Conservation (phyloP, 2,329 filamentous ascomycete genomes). For the Epichloe baconii region DNA sequence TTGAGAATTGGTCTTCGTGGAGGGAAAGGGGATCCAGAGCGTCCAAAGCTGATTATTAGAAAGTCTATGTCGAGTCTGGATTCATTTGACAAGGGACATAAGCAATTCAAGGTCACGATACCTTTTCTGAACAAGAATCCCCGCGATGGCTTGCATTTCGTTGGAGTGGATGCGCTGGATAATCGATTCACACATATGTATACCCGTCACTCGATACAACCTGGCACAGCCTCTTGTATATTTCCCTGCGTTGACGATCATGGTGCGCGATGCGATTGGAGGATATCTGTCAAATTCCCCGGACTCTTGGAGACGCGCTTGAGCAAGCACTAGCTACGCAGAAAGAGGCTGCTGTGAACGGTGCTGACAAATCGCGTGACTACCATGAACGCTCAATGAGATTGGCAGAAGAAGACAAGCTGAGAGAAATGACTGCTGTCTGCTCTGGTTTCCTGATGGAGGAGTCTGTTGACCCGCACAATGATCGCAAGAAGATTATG, state of each 20-base stretch:
- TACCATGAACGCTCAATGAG: slow-evolving; percentile 27
- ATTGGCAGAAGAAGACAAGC: slow-evolving; percentile 65
- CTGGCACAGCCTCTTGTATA: slow-evolving; percentile 69
- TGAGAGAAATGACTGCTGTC: slow-evolving; percentile 77
- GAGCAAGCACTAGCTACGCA: slow-evolving; percentile 33
- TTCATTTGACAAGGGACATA: slow-evolving; percentile 24
- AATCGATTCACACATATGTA: slow-evolving; percentile 82
- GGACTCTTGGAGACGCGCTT: slow-evolving; percentile 70
- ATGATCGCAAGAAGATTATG: slow-evolving; percentile 75
- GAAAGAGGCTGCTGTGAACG: slow-evolving; percentile 17
- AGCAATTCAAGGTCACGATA: slow-evolving; percentile 43
- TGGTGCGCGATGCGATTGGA: slow-evolving; percentile 71
- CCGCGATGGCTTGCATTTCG: slow-evolving; percentile 82
- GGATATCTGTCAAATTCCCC: slow-evolving; percentile 72
- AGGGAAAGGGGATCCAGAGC: slow-evolving; percentile 25
- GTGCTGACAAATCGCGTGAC: slow-evolving; percentile 25
- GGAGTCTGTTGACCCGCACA: slow-evolving; percentile 62
- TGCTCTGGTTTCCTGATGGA: slow-evolving; percentile 84
- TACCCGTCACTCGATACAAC: slow-evolving; percentile 66
- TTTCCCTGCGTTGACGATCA: slow-evolving; percentile 95
- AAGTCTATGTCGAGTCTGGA: slow-evolving; percentile 26
- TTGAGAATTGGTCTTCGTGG: slow-evolving; percentile 30
- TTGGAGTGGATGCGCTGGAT: slow-evolving; percentile 70
- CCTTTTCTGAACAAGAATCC: slow-evolving; percentile 67
- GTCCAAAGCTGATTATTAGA: slow-evolving; percentile 30